Evolutionary conservation across 140 eudicot species (phyloP).

Genomic region (Stevia rebaudiana): DNA sequence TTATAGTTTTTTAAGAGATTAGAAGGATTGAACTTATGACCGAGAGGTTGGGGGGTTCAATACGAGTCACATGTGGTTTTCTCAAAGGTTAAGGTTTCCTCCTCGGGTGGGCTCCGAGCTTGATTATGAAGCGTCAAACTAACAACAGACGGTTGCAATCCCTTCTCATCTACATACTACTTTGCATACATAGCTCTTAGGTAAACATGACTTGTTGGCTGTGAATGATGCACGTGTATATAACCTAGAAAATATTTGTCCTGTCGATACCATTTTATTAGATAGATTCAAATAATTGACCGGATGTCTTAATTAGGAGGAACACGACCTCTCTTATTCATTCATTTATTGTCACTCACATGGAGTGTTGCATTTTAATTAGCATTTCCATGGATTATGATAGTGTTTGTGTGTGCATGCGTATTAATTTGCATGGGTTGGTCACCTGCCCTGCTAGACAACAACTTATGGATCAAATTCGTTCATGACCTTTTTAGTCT

Average conservation of each 20-base stretch:
- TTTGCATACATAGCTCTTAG: too few relatives aligned
- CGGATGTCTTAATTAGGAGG: neutral
- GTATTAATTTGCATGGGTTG: slow-evolving; percentile 2
- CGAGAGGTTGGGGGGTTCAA: too few relatives aligned
- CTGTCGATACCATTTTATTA: neutral
- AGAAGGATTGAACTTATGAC: too few relatives aligned
- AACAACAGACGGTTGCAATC: too few relatives aligned
- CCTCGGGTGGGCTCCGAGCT: too few relatives aligned
- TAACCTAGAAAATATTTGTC: slow-evolving; percentile 1
- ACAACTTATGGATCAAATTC: slow-evolving; percentile 1
- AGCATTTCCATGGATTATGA: slow-evolving; percentile 15
- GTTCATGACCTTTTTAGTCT: neutral
- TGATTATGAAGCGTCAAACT: too few relatives aligned
- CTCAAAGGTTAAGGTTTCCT: too few relatives aligned
- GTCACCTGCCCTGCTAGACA: slow-evolving; percentile 4
- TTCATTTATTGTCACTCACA: neutral
- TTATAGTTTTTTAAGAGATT: too few relatives aligned
- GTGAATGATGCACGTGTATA: neutral
- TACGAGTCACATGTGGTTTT: too few relatives aligned
- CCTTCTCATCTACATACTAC: neutral
- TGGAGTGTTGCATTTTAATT: slow-evolving; percentile 12
- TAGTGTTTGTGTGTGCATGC: neutral
- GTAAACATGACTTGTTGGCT: neutral
- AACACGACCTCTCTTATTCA: neutral
- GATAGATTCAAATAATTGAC: neutral